phyloP scores from a whole-genome alignment of 2,329 filamentous ascomycete species.

The Albifimbria verrucaria region DNA sequence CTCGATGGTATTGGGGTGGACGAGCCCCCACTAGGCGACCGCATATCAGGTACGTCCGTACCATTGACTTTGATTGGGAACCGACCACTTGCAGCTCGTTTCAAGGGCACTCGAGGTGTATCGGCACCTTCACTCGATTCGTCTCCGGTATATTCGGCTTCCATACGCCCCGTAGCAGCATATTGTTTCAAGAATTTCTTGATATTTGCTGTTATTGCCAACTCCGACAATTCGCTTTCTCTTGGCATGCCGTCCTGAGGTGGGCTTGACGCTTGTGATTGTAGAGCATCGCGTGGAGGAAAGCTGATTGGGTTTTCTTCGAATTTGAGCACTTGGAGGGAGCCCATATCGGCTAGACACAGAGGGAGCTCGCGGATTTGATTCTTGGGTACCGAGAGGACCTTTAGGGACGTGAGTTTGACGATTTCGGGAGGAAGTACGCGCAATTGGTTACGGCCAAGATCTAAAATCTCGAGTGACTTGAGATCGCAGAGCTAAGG shows the following conservation, averaged over 20 bases:
- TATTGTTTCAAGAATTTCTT: slow-evolving; percentile 58
- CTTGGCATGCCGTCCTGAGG: slow-evolving; percentile 49
- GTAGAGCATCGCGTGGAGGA: slow-evolving; percentile 68
- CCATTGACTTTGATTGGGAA: slow-evolving; percentile 73
- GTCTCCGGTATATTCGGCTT: slow-evolving; percentile 55
- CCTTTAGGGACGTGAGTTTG: slow-evolving; percentile 80
- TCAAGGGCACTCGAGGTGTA: slow-evolving; percentile 68
- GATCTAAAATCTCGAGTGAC: slow-evolving; percentile 86
- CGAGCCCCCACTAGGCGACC: slow-evolving; percentile 62
- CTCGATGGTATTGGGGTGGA: slow-evolving; percentile 72
- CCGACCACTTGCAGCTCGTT: slow-evolving; percentile 60
- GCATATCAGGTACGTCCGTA: slow-evolving; percentile 62
- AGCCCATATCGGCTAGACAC: slow-evolving; percentile 85
- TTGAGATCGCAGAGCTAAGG: slow-evolving; percentile 81
- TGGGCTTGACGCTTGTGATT: slow-evolving; percentile 53
- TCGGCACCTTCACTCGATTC: slow-evolving; percentile 73
- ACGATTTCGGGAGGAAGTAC: slow-evolving; percentile 75
- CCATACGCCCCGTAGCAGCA: slow-evolving; percentile 47
- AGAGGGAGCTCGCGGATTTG: slow-evolving; percentile 79
- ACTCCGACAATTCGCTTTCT: slow-evolving; percentile 63
- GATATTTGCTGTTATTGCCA: slow-evolving; percentile 57
- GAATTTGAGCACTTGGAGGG: slow-evolving; percentile 83
- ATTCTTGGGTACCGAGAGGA: slow-evolving; percentile 84
- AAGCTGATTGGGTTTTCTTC: slow-evolving; percentile 84
- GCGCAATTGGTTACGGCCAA: slow-evolving; percentile 82